Base-by-base conservation (phyloP, 805 yeast species). In the Schwanniomyces pseudopolymorphus region DNA sequence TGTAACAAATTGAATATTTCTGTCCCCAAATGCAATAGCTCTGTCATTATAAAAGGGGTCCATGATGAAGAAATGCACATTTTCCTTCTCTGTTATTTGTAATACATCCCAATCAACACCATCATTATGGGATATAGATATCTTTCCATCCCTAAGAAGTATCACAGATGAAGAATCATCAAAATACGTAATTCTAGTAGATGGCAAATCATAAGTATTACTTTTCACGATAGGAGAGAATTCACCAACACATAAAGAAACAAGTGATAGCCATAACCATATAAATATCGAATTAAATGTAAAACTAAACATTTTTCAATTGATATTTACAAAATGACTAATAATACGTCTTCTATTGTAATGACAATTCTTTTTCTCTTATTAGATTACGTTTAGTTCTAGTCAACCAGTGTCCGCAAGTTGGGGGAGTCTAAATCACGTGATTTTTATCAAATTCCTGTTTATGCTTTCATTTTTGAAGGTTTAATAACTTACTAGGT, bases 111-210 rank as follows among this genome's bases (percentile, higher is more conserved):
- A 84, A 0, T 62, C 55, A 9, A 47, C 63, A 7, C 89, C 89
- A 55, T 79, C 74, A 56, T 83, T 76, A 10, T 54, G 59, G 3
- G 85, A 77, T 7, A 70, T 55, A 8, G 55, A 60, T 1, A 80
- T 44, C 2, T 43, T 49, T 0, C 46, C 37, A 0, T 65, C 55
- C 5, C 59, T 57, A 21, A 68, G 48, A 5, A 55, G 55, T 24
- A 83, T 42, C 3, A 80, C 47, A n/a, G 67, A 69, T 0, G 77
- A 55, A 0, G 85, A 75, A 54, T 83, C 87, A 51, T 82, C 85
- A 52, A 83, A 79, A 57, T 78, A 82, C 17, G 43, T 28, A 6
- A 60, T 47, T 20, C 49, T 57, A 3, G 27, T 21, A 10, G 61
- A 40, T 3, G 43, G 39, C 2, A 41, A 39, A 1, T 49, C 44